Evolutionary conservation across 23 red algal species (phyloP).

Genomic region (Gracilariopsis chorda): DNA sequence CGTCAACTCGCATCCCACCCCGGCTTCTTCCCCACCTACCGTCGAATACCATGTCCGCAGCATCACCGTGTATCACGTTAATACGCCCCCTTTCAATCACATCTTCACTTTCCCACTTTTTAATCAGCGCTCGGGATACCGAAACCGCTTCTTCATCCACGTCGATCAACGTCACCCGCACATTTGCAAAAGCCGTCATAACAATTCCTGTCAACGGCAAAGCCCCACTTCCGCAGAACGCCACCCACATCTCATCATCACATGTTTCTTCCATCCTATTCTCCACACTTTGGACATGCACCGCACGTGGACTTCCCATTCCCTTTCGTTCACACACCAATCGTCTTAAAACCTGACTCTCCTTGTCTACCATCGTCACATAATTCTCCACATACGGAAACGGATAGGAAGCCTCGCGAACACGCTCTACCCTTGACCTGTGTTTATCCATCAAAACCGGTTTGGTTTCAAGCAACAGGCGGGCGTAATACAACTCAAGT

Average conservation of each 20-base stretch:
- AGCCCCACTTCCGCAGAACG: slow-evolving; percentile 67
- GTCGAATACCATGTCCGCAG: not conserved
- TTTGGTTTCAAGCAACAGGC: not conserved
- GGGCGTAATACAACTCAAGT: slow-evolving; percentile 29
- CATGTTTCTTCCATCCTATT: no score
- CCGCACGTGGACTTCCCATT: no score
- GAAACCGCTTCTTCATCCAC: slow-evolving; percentile 35
- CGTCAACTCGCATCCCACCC: slow-evolving; percentile 6
- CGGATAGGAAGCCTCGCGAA: not conserved
- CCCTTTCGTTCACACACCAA: no score
- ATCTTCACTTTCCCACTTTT: not conserved
- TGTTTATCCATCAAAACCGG: not conserved
- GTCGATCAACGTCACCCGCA: slow-evolving; percentile 50
- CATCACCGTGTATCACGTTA: slow-evolving; percentile 22
- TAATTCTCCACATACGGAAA: slow-evolving; percentile 65
- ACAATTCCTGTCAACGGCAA: slow-evolving; percentile 43
- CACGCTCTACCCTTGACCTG: not conserved
- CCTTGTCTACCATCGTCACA: slow-evolving; percentile 32
- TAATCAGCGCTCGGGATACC: not conserved
- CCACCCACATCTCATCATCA: slow-evolving; percentile 22
- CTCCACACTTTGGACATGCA: no score
- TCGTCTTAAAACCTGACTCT: not conserved
- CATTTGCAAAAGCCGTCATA: slow-evolving; percentile 10
- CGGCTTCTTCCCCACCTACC: not conserved
- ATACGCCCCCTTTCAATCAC: not conserved